These are phyloP conservation scores for Gypsophila paniculata DNA, from an alignment of 179 eudicot genomes.

Conservation along the genomic window DNA sequence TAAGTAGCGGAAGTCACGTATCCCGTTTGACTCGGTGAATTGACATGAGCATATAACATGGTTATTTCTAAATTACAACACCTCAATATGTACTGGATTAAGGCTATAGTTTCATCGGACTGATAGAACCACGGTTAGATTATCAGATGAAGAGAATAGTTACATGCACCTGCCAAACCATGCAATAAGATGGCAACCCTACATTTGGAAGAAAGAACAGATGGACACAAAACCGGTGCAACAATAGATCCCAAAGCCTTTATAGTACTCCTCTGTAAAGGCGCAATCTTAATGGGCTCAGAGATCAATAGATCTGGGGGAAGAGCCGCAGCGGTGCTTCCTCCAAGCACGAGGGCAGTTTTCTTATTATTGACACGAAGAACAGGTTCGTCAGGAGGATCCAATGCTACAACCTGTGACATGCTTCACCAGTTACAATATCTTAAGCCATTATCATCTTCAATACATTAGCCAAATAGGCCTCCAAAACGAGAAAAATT, in stretches of 20 bases:
- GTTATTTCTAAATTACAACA: constrained; percentile 2
- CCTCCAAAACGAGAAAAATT: constrained; percentile 19
- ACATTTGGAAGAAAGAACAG: constrained; percentile 71
- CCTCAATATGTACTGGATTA: constrained; percentile 7
- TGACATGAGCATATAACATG: not conserved
- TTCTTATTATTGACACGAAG: constrained; percentile 61
- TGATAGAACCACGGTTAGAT: constrained; percentile 1
- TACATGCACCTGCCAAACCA: constrained; percentile 66
- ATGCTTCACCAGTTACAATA: constrained; percentile 17
- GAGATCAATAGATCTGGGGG: constrained; percentile 66
- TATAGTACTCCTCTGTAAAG: constrained; percentile 56
- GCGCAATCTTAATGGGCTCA: constrained; percentile 34
- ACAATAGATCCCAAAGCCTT: constrained; percentile 63
- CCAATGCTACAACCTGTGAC: constrained; percentile 74
- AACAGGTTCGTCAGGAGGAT: constrained; percentile 65
- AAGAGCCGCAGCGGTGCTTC: constrained; percentile 65
- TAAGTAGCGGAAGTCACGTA: constrained; percentile 2
- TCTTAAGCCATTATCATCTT: constrained; percentile 9
- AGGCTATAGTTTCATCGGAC: not conserved
- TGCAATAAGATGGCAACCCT: constrained; percentile 64
- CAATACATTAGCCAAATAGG: constrained; percentile 1
- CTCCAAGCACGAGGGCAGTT: constrained; percentile 94
- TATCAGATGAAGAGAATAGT: not conserved
- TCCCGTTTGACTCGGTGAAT: not conserved
- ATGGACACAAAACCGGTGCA: constrained; percentile 72